Conservation (phyloP, 768 basidiomycete species). For the Xerocomellus amylosporus region DNA sequence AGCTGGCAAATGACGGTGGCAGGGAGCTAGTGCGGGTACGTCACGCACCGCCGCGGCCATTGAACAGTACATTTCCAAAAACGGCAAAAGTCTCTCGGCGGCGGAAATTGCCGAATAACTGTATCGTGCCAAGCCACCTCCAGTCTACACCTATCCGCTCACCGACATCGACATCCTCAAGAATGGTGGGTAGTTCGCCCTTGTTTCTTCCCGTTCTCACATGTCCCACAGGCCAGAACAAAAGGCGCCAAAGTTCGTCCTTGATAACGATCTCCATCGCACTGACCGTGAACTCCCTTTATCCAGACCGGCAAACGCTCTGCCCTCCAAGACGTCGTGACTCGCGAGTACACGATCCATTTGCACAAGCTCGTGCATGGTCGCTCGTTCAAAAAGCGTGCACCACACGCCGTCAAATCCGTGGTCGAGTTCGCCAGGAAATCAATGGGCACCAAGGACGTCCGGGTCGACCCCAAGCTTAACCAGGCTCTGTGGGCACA, state of each 20-base stretch:
- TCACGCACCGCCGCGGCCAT: not conserved
- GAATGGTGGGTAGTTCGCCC: slow-evolving; percentile 52
- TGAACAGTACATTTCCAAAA: not conserved
- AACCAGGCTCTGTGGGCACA: slow-evolving; percentile 95
- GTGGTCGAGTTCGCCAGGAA: slow-evolving; percentile 89
- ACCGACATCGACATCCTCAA: slow-evolving; percentile 62
- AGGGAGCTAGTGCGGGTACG: not conserved
- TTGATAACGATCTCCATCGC: not conserved
- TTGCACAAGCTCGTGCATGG: slow-evolving; percentile 93
- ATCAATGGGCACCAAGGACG: slow-evolving; percentile 93
- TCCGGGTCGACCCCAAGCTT: slow-evolving; percentile 91
- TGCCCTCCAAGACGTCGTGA: slow-evolving; percentile 96
- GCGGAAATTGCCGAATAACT: slow-evolving; percentile 40
- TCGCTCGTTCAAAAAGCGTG: slow-evolving; percentile 95
- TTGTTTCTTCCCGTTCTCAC: slow-evolving; percentile 12
- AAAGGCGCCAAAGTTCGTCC: slow-evolving; percentile 30
- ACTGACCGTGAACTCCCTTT: slow-evolving; percentile 1
- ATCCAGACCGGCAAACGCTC: slow-evolving; percentile 83
- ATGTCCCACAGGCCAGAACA: slow-evolving; percentile 39
- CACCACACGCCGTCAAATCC: slow-evolving; percentile 95
- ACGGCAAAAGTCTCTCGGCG: not conserved
- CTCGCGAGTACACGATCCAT: slow-evolving; percentile 98
- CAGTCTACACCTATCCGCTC: slow-evolving; percentile 34
- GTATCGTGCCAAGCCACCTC: slow-evolving; percentile 48
- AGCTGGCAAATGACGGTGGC: not conserved